These are phyloP conservation scores for Malassezia equina DNA, from an alignment of 1,284 basidiomycete species.

Conservation along the genomic window DNA sequence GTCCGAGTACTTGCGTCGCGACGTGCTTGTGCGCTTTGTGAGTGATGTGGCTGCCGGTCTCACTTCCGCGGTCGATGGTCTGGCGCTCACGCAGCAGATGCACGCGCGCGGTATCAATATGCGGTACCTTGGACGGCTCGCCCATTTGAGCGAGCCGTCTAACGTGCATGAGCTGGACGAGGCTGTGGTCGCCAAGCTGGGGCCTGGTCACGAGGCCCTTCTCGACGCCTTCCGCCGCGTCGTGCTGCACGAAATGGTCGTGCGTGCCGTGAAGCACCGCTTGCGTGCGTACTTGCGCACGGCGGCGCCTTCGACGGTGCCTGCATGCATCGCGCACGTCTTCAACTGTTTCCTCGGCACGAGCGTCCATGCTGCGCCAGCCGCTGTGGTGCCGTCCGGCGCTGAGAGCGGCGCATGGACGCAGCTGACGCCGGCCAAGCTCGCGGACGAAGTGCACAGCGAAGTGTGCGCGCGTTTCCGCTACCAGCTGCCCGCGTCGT, in stretches of 20 bases:
- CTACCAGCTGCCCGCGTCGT: conserved; percentile 50
- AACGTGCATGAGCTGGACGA: conserved; percentile 47
- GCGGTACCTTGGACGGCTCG: conserved; percentile 54
- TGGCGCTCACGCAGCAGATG: conserved; percentile 51
- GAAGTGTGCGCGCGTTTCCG: conserved; percentile 53
- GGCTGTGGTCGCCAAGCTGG: conserved; percentile 31
- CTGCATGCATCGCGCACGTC: conserved; percentile 52
- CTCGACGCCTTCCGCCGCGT: conserved; percentile 44
- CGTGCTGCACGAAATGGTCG: conserved; percentile 54
- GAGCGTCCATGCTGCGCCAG: conserved; percentile 49
- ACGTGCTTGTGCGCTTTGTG: conserved; percentile 50
- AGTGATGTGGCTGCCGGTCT: conserved; percentile 52
- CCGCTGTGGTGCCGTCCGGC: conserved; percentile 37
- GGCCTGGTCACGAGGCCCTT: conserved; percentile 38
- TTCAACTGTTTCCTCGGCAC: conserved; percentile 56
- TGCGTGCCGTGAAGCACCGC: conserved; percentile 54
- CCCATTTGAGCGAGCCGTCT: conserved; percentile 47
- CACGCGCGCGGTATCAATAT: conserved; percentile 57
- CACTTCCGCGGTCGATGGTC: conserved; percentile 52
- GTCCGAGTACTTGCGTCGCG: conserved; percentile 52
- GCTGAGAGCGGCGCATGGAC: conserved; percentile 47
- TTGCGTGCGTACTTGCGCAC: conserved; percentile 49
- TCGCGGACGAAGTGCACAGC: conserved; percentile 49
- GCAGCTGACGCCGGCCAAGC: conserved; percentile 51
- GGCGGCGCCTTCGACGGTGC: conserved; percentile 21